Evolutionary conservation across 768 basidiomycete genomes (phyloP), one percentile per base, ranked within the genome.

Genomic region (Kwoniella newhampshirensis): DNA sequence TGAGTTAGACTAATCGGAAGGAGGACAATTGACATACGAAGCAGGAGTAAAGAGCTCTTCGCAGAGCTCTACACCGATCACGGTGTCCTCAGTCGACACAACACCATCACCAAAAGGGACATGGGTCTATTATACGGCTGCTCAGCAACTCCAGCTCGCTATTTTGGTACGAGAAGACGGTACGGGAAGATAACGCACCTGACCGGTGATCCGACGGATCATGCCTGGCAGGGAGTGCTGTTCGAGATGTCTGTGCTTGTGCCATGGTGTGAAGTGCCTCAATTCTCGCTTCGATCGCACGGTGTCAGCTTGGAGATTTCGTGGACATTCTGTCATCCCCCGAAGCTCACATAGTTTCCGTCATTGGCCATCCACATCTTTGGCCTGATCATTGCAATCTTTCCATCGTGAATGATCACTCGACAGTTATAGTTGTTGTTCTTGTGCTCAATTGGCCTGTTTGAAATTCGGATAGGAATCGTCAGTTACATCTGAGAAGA

Each of bases 361-460:
- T 96, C 91, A 71, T 98, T 98, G 1, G 96, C 96, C 42, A 99
- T 81, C 96, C 96, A 99, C 93, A 99, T 93, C 80, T 98, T 99
- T 0, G 96, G 96, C 21, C 96, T 85, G 62, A 99, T 98, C 61
- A 97, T 84, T 0, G 97, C 78, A 58, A 99, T 92, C 78, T 89
- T 83, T 53, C 84, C 81, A 77, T 92, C 81, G 71, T 91, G 83
- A 40, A 93, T 84, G 73, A 98, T 86, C 32, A 98, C 81, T 18
- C 96, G 87, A 75, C 91, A 96, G 72, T 99, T 99, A 79, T 97
- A 98, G 62, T 87, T 93, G 44, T 92, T 91, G 73, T 96, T 98
- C 82, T 97, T 97, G 82, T 99, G 96, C 1, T 87, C 83, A 52
- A 99, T 83, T 1, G 96, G 94, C 94, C 94, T 99, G 58, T 4